Conservation (phyloP, 2,329 filamentous ascomycete species). For the Trichocomaceae sp. region DNA sequence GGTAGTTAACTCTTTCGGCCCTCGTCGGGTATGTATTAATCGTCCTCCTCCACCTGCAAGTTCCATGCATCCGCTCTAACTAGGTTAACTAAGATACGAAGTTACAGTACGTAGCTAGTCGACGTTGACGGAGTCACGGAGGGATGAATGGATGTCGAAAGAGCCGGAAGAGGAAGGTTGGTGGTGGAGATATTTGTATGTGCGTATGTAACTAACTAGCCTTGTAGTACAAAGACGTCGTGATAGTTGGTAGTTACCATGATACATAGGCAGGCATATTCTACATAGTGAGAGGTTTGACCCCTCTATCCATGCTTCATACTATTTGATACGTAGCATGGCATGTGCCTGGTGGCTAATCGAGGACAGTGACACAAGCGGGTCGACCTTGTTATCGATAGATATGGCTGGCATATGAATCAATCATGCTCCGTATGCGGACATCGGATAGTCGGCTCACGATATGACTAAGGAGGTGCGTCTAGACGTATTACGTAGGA, state of each 20-base stretch:
- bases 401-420: not conserved
- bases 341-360: not conserved
- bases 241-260: too few relatives aligned
- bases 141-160: not conserved
- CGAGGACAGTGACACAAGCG: not conserved
- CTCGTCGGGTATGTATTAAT: slow-evolving; percentile 1
- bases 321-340: not conserved
- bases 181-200: not conserved
- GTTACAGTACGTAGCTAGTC: too few relatives aligned
- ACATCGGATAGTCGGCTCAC: too few relatives aligned
- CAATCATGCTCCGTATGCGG: not conserved
- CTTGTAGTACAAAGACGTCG: not conserved
- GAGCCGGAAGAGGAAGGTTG: not conserved
- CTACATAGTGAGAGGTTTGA: not conserved
- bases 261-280: not conserved
- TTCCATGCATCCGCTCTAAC: not conserved
- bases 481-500: not conserved
- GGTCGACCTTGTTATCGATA: not conserved
- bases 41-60: too few relatives aligned
- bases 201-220: too few relatives aligned
- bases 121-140: too few relatives aligned
- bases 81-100: too few relatives aligned
- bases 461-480: not conserved
- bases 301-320: not conserved
- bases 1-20: slow-evolving; percentile 2